Base-by-base conservation (phyloP, 495 filamentous ascomycete species). In the Penicillium steckii region DNA sequence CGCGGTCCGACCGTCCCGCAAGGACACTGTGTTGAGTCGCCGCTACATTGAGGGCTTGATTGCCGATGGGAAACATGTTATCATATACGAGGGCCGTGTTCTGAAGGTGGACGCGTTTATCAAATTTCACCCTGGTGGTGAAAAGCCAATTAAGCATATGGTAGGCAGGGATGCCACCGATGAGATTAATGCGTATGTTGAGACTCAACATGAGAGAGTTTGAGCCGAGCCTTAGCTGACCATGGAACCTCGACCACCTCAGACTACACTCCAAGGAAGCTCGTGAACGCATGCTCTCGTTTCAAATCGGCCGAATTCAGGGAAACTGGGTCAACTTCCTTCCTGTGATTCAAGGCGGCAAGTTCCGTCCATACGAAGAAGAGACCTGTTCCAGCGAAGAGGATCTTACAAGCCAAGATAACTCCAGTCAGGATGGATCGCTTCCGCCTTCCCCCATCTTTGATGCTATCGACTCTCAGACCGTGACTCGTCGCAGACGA, bases 81-180 rank as follows among this genome's bases (percentile, higher is more conserved):
- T 97, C 46, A 91, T 98, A 43, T 76, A 90, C 44, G 85, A 96
- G 51, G 75, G 80, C 45, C 81, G 85, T 62, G 92, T 96, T 5
- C 70, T 97, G 49, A 94, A 89, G 72, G 84, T 88, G 2, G 93
- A 98, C 68, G 78, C 87, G 24, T 98, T 89, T 88, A 75, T 93
- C 26, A 80, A 81, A 44, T 97, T 85, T 63, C 94, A 98, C 62
- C 94, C 94, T 13, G 94, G 94, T 48, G 94, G 94, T 41, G 88
- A 92, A 60, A 95, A 90, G 70, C 80, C 95, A 19, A 96, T 98
- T 54, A 75, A 82, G 69, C 94, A 98, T 66, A 93, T 97, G 91
- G 85, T 98, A 44, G 94, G 94, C 45, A 82, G 90, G 71, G 94
- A 98, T 84, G 95, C 90, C 30, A 97, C 94, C 15, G 91, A 97